Conservation (phyloP, 345 rosid genomes). For the Pistacia vera region DNA sequence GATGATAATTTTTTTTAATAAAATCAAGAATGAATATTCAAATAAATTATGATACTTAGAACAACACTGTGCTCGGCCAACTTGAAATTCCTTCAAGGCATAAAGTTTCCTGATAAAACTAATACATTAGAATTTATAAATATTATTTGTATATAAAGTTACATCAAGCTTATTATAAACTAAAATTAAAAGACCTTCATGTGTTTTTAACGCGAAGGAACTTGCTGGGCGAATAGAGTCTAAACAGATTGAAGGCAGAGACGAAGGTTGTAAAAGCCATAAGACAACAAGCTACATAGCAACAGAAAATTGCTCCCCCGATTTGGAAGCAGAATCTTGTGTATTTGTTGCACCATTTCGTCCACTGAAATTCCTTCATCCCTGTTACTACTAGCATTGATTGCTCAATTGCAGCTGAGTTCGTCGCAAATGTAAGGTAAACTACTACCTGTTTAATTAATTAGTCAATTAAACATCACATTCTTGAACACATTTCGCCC, state of each 20-base stretch:
- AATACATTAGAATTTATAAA: too few species aligned
- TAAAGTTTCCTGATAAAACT: too few species aligned
- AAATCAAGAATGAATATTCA: too few species aligned
- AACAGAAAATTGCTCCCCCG: constrained; percentile 50
- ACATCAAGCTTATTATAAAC: too few species aligned
- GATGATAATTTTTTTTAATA: too few species aligned
- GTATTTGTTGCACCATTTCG: constrained; percentile 65
- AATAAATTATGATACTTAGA: too few species aligned
- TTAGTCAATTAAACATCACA: neutral
- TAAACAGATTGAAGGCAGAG: constrained; percentile 69
- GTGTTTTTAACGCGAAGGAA: constrained; percentile 43
- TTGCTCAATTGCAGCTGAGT: constrained; percentile 44
- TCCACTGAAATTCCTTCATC: constrained; percentile 58
- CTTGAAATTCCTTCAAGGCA: too few species aligned
- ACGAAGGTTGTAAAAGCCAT: constrained; percentile 43
- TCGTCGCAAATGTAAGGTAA: constrained; percentile 49
- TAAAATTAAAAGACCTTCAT: neutral
- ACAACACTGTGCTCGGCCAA: too few species aligned
- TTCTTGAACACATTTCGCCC: too few species aligned
- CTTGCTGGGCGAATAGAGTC: constrained; percentile 59
- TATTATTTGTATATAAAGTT: too few species aligned
- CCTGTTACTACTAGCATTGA: constrained; percentile 52
- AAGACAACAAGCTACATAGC: constrained; percentile 34
- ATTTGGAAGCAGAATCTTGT: constrained; percentile 69
- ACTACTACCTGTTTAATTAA: constrained; percentile 40